phyloP scores from a whole-genome alignment of 148 eudicot species.

The Camellia japonica region DNA sequence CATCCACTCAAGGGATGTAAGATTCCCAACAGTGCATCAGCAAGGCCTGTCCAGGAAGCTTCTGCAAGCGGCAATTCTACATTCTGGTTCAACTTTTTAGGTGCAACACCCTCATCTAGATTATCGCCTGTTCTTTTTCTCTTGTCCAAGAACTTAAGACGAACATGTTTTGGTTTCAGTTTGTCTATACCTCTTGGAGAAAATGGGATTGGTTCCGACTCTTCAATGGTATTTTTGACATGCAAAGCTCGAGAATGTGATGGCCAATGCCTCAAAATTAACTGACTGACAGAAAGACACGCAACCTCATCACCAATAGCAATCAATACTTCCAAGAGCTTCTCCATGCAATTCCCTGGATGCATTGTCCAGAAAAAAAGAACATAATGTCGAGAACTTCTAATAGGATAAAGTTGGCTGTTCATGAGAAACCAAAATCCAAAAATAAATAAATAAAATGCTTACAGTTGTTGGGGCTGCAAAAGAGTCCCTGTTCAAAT shows the following conservation, averaged over 20 bases:
- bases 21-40: conserved; percentile 49
- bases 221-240: conserved; percentile 82
- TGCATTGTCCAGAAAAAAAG: conserved; percentile 10
- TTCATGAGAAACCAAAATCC: not conserved
- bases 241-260: conserved; percentile 92
- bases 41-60: conserved; percentile 74
- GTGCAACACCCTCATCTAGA: conserved; percentile 27
- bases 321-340: conserved; percentile 90
- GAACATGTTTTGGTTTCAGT: conserved; percentile 80
- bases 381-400: not conserved
- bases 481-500: conserved; percentile 93
- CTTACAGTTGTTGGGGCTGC: conserved; percentile 99
- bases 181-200: conserved; percentile 95
- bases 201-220: conserved; percentile 75
- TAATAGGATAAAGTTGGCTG: not conserved
- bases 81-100: conserved; percentile 61
- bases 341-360: conserved; percentile 99
- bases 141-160: conserved; percentile 76
- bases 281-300: conserved; percentile 83
- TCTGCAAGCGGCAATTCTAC: conserved; percentile 58
- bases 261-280: conserved; percentile 94
- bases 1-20: conserved; percentile 37
- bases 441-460: conserved; percentile 4
- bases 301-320: conserved; percentile 97
- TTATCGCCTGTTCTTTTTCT: conserved; percentile 54